Evolutionary conservation across 768 basidiomycete species (phyloP), one percentile per base, ranked within the genome.

Genomic region (Lactarius deliciosus): DNA sequence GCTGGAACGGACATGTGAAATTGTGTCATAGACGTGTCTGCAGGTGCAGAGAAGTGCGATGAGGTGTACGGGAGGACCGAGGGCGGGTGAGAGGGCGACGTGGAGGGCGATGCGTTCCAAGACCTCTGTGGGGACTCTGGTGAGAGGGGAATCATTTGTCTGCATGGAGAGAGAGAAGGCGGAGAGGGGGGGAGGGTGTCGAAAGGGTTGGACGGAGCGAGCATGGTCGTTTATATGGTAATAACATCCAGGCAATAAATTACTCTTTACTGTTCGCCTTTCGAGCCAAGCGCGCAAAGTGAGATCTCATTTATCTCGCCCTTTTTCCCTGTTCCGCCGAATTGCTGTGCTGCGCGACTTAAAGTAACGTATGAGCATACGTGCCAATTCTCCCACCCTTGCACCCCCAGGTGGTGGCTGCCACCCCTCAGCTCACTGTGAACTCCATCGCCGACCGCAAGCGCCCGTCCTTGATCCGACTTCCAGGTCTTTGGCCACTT

Each of bases 61-160:
- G 57, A 90, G 73, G 8, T 76, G 66, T 1, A 74, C 41, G 0
- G 88, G 87, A 0, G 82, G 85, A 20, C 82, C 83, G 32, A 81
- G 75, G 13, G 73, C 79, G 57, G 75, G 70, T 34, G 74, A 67
- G 56, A 77, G 75, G 64, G 80, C 77, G 73, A 86, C 73, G 56
- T 82, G 74, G 75, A 84, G 77, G 58, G 79, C 82, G 76, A 90
- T 82, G 68, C 78, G 70, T 66, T 84, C 79, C 72, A 89, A 73
- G 60, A 81, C 66, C 77, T 80, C 79, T 79, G 78, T 60, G 58
- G 79, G 77, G 74, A 89, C 34, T 3, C 40, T 20, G 68, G 64
- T 30, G 43, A 71, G 65, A 38, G 69, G 63, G n/a, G 68, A 57
- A 16, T 36, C 25, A 32, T 3, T 18, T 5, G 54, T 0, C 30